A percentile compares a stretch with the other conserved stretches of the same genome.
Conservation (phyloP, 139 green algal species). For the Eudorina sp. region DNA sequence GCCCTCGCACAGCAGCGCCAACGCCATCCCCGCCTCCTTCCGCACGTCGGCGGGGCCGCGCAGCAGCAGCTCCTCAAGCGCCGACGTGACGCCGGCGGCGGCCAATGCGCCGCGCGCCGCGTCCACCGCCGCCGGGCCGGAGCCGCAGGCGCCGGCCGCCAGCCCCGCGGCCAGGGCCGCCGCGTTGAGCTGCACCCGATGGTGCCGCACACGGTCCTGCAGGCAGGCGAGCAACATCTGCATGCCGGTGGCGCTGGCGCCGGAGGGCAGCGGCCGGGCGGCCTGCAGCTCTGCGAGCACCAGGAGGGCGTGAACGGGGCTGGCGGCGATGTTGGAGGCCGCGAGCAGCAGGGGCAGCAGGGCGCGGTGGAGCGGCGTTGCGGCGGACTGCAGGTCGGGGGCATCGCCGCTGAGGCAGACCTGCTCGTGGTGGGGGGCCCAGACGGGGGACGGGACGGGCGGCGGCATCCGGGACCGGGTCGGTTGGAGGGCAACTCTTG, state of each 20-base stretch:
- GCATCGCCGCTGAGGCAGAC: not conserved
- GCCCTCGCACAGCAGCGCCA: conserved; percentile 13
- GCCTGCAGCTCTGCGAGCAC: conserved; percentile 41
- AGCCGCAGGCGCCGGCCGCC: conserved; percentile 7
- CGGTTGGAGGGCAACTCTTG: no score
- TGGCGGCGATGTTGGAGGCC: conserved; percentile 32
- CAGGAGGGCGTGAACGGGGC: not conserved
- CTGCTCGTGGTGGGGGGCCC: not conserved
- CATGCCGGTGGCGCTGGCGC: not conserved
- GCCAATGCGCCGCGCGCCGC: not conserved
- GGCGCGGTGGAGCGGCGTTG: conserved; percentile 3
- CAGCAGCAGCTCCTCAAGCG: not conserved
- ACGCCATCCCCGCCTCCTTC: conserved; percentile 32
- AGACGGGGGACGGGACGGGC: no score
- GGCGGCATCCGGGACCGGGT: no score
- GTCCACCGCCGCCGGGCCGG: not conserved
- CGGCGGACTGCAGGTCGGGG: not conserved
- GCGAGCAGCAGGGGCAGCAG: conserved; percentile 37
- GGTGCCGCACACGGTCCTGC: conserved; percentile 10
- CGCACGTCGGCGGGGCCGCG: not conserved
- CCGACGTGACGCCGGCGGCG: not conserved
- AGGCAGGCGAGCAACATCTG: conserved; percentile 5
- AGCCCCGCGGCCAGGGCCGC: conserved; percentile 1
- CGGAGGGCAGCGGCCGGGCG: not conserved
- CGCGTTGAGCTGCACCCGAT: not conserved